phyloP scores from a whole-genome alignment of 768 basidiomycete species.

The Mycena alexandri region DNA sequence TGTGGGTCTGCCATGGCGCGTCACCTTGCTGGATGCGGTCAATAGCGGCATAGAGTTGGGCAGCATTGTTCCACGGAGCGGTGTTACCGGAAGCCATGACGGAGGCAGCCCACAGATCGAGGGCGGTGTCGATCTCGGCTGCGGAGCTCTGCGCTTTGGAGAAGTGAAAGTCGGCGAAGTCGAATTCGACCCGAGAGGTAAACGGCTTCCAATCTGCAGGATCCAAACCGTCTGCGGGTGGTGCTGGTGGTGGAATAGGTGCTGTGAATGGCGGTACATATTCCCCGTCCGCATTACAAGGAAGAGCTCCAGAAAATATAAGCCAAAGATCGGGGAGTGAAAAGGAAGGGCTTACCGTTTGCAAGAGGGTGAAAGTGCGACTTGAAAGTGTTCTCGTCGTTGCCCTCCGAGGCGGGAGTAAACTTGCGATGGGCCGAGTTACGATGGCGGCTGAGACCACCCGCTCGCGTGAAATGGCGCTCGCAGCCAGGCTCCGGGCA shows the following conservation, averaged over 20 bases:
- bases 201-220: slow-evolving; percentile 1
- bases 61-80: slow-evolving; percentile 31
- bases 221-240: not conserved
- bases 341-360: not conserved
- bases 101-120: slow-evolving; percentile 9
- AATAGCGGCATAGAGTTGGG: not conserved
- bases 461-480: not conserved
- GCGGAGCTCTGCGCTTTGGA: slow-evolving; percentile 10
- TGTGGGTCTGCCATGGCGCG: slow-evolving; percentile 2
- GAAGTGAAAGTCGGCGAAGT: slow-evolving; percentile 18
- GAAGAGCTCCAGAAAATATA: not conserved
- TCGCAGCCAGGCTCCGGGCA: too few species aligned
- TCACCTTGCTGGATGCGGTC: not conserved
- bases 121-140: not conserved
- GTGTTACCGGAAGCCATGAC: not conserved
- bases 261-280: not conserved
- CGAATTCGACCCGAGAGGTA: slow-evolving; percentile 2
- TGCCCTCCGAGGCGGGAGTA: slow-evolving; percentile 21
- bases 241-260: not conserved
- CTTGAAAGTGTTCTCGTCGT: slow-evolving; percentile 20
- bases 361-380: not conserved
- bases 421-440: slow-evolving; percentile 4
- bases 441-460: not conserved
- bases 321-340: not conserved
- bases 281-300: not conserved